Evolutionary conservation across 352 stramenopile species (phyloP).

Genomic region (Phytopythium oedochilum): DNA sequence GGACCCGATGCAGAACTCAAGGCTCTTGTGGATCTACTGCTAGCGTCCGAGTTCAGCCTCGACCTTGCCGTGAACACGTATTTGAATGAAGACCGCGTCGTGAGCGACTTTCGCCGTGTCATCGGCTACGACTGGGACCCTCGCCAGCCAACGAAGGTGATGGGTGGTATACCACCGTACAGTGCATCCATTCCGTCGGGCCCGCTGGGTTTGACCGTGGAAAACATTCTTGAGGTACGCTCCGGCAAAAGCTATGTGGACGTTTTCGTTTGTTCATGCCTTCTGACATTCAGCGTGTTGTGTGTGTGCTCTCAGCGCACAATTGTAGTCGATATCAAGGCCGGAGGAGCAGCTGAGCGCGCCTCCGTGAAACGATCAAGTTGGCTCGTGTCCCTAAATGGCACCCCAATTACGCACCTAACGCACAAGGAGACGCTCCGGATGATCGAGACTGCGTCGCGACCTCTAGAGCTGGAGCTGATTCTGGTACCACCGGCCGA

Average conservation of each 20-base stretch:
- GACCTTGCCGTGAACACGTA: constrained; percentile 81
- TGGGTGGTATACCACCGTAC: constrained; percentile 51
- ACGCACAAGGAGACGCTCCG: constrained; percentile 86
- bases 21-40: constrained; percentile 62
- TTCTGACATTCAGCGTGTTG: neutral
- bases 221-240: constrained; percentile 80
- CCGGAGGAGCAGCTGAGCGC: constrained; percentile 61
- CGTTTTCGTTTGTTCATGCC: neutral
- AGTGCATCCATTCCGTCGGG: constrained; percentile 70
- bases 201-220: constrained; percentile 80
- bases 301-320: constrained; percentile 35
- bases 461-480: constrained; percentile 68
- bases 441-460: constrained; percentile 72
- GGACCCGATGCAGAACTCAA: constrained; percentile 55
- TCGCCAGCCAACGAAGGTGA: constrained; percentile 36
- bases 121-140: constrained; percentile 68
- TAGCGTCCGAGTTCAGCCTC: constrained; percentile 76
- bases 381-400: constrained; percentile 82
- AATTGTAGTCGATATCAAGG: constrained; percentile 87
- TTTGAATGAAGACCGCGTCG: constrained; percentile 69
- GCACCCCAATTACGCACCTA: constrained; percentile 61
- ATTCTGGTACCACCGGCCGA: constrained; percentile 66
- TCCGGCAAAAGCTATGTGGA: neutral
- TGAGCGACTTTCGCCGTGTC: constrained; percentile 77
- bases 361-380: constrained; percentile 79